phyloP scores from a whole-genome alignment of 2,329 filamentous ascomycete genomes.

The Gremmenia infestans region DNA sequence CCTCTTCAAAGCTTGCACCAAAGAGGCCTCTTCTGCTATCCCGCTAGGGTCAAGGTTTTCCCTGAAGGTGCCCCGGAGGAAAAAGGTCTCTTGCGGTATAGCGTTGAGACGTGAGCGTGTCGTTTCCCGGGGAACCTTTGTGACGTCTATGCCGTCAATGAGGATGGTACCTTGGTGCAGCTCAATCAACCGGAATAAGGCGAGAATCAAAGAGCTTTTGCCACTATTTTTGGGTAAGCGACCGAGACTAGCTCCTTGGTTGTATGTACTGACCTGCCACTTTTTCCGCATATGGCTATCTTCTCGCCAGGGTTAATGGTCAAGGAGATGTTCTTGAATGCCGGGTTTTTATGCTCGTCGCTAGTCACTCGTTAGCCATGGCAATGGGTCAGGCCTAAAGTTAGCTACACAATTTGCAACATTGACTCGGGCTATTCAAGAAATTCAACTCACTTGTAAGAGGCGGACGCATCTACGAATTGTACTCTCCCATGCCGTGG shows the following conservation, averaged over 20 bases:
- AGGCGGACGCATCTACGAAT: slow-evolving; percentile 25
- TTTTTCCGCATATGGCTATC: slow-evolving; percentile 42
- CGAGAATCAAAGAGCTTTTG: slow-evolving; percentile 39
- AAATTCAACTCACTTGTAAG: slow-evolving; percentile 21
- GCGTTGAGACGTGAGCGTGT: slow-evolving; percentile 37
- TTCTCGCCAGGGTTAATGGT: slow-evolving; percentile 49
- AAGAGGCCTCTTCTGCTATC: slow-evolving; percentile 34
- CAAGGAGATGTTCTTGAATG: slow-evolving; percentile 33
- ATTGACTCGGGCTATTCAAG: too few relatives aligned
- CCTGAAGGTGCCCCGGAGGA: slow-evolving; percentile 43
- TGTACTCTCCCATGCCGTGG: slow-evolving; percentile 25
- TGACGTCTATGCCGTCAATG: slow-evolving; percentile 43
- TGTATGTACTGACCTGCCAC: slow-evolving; percentile 10
- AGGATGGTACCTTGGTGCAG: slow-evolving; percentile 36
- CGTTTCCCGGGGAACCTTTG: slow-evolving; percentile 35
- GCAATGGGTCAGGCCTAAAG: slow-evolving; percentile 1
- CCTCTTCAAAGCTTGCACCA: slow-evolving; percentile 39
- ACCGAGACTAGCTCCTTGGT: too few relatives aligned
- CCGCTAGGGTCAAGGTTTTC: slow-evolving; percentile 42
- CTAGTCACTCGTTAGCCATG: slow-evolving; percentile 28
- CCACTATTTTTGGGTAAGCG: slow-evolving; percentile 25
- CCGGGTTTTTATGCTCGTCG: background rate
- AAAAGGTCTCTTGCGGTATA: slow-evolving; percentile 43
- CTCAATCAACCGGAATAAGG: slow-evolving; percentile 45
- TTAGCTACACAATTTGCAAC: too few relatives aligned